These are phyloP conservation scores for Mortierella sp. DNA, from an alignment of 371 early-diverging fungal genomes.

Conservation along the genomic window DNA sequence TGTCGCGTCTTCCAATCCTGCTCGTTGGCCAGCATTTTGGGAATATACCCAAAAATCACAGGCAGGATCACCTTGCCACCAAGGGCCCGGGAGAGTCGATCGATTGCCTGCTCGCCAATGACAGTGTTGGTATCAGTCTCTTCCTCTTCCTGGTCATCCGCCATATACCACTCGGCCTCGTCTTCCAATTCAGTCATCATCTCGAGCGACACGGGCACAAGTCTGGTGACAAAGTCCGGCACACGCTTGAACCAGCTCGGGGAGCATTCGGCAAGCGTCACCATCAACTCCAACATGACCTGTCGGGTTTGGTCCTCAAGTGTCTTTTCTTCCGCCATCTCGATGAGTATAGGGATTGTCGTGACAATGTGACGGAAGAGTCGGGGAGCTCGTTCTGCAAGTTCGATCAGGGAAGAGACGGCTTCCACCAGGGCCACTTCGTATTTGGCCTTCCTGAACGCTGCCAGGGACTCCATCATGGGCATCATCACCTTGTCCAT, in stretches of 20 bases:
- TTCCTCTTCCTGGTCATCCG: constrained; percentile 90
- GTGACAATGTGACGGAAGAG: constrained; percentile 82
- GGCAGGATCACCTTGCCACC: constrained; percentile 94
- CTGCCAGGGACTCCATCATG: constrained; percentile 38
- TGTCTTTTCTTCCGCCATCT: constrained; percentile 79
- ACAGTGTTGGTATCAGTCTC: constrained; percentile 90
- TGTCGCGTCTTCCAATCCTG: constrained; percentile 94
- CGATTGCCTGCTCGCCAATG: constrained; percentile 95
- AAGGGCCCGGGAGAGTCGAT: constrained; percentile 92
- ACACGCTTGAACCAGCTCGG: constrained; percentile 86
- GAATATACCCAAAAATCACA: constrained; percentile 88
- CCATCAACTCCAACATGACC: constrained; percentile 89
- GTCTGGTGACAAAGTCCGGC: constrained; percentile 73
- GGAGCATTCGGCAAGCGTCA: constrained; percentile 88
- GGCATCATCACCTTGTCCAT: constrained; percentile 26
- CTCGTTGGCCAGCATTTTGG: constrained; percentile 85
- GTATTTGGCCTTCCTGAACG: constrained; percentile 61
- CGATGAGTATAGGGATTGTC: constrained; percentile 77
- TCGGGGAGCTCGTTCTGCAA: constrained; percentile 86
- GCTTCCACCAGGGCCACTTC: constrained; percentile 82
- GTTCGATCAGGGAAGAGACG: constrained; percentile 85
- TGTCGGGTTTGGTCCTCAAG: constrained; percentile 80
- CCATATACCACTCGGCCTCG: constrained; percentile 92
- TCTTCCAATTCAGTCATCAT: constrained; percentile 95
- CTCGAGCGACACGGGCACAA: constrained; percentile 90